Evolutionary conservation across 768 basidiomycete species (phyloP).

Genomic region (Hemileccinum impolitum): DNA sequence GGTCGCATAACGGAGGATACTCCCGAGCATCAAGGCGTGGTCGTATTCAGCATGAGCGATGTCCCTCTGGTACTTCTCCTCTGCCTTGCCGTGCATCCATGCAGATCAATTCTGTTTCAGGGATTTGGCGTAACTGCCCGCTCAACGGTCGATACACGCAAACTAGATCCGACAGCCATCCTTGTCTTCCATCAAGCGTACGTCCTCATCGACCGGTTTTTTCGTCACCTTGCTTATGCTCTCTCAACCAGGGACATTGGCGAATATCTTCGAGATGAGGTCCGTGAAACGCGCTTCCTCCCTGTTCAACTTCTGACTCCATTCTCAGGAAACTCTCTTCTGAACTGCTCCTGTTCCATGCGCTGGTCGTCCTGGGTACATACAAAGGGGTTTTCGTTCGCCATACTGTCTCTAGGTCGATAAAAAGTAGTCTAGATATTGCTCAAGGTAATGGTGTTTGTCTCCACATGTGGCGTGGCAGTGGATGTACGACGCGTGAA

Average conservation of each 20-base stretch:
- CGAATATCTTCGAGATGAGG: conserved; percentile 97
- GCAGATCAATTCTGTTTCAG: conserved; percentile 38
- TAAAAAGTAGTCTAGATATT: conserved; percentile 31
- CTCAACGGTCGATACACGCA: conserved; percentile 93
- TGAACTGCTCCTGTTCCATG: conserved; percentile 30
- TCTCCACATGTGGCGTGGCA: no score
- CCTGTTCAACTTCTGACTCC: conserved; percentile 11
- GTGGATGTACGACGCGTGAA: not conserved
- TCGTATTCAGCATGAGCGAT: conserved; percentile 95
- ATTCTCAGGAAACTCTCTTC: conserved; percentile 72
- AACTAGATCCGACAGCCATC: conserved; percentile 95
- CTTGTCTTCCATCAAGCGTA: conserved; percentile 99
- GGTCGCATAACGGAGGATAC: conserved; percentile 98
- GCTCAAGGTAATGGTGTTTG: not conserved
- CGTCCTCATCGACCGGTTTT: not conserved
- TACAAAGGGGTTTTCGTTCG: not conserved
- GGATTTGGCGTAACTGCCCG: conserved; percentile 97
- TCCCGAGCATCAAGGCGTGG: conserved; percentile 97
- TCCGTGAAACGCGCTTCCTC: conserved; percentile 29
- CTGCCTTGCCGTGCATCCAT: not conserved
- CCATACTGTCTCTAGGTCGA: conserved; percentile 7
- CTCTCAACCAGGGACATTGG: conserved; percentile 76
- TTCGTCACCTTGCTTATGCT: conserved; percentile 6
- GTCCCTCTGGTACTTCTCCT: conserved; percentile 68
- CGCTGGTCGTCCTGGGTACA: conserved; percentile 14